phyloP scores from a whole-genome alignment of 2,329 filamentous ascomycete genomes.

The Pseudogymnoascus sp. region DNA sequence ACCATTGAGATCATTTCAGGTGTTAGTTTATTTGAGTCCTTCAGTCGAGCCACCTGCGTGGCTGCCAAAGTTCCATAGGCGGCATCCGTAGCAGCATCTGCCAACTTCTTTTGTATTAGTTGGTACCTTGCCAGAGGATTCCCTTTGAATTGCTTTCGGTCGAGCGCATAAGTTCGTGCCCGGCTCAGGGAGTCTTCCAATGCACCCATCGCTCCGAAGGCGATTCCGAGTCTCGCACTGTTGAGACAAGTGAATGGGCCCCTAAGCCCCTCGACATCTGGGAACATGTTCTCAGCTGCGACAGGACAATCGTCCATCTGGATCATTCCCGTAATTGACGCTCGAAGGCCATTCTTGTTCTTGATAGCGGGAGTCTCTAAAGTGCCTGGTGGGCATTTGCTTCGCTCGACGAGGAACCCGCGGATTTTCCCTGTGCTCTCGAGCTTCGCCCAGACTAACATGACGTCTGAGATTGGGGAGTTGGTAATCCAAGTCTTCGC shows the following conservation, averaged over 20 bases:
- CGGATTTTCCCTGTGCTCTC: conserved; percentile 88
- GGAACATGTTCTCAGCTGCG: conserved; percentile 87
- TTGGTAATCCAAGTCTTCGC: conserved; percentile 96
- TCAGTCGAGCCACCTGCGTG: conserved; percentile 84
- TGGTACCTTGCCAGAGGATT: conserved; percentile 96
- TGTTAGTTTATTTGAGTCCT: conserved; percentile 79
- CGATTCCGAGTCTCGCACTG: conserved; percentile 86
- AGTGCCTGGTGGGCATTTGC: conserved; percentile 76
- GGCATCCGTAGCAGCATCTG: conserved; percentile 84
- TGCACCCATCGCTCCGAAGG: conserved; percentile 87
- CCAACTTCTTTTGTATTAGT: conserved; percentile 94
- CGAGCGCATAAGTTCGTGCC: conserved; percentile 79
- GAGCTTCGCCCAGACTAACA: conserved; percentile 89
- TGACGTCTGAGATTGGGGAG: conserved; percentile 77
- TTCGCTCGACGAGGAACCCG: conserved; percentile 83
- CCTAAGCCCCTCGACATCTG: conserved; percentile 74
- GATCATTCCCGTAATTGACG: conserved; percentile 96
- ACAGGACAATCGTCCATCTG: conserved; percentile 88
- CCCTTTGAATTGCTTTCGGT: conserved; percentile 91
- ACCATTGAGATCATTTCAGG: conserved; percentile 98
- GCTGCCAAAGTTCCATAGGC: conserved; percentile 87
- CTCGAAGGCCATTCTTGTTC: conserved; percentile 89
- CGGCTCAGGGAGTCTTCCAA: conserved; percentile 84
- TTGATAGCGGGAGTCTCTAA: conserved; percentile 87
- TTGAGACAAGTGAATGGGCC: conserved; percentile 95